Evolutionary conservation across 441 rosid genomes (phyloP).

Genomic region (Hura crepitans): DNA sequence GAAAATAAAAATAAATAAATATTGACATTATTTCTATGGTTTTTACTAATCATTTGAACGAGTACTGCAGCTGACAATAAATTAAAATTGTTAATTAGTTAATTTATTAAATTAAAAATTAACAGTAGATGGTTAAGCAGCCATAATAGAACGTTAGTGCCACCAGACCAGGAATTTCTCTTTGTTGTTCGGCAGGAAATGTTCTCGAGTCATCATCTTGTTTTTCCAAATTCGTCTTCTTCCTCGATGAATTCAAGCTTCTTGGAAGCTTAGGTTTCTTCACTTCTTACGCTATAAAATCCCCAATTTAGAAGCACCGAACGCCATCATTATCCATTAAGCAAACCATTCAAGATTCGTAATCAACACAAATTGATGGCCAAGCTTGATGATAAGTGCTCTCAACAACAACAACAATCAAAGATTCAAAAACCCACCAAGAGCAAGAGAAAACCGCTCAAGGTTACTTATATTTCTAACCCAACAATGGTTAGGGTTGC

Average conservation of each 20-base stretch:
- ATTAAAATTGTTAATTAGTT: too few relatives aligned
- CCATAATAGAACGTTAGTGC: slow-evolving; percentile 10
- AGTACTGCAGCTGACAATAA: too few relatives aligned
- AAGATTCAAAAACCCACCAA: slow-evolving; percentile 13
- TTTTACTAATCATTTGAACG: too few relatives aligned
- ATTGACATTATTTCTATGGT: too few relatives aligned
- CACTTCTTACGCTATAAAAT: not conserved
- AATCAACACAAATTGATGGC: slow-evolving; percentile 27
- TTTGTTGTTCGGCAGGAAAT: not conserved
- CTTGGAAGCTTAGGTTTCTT: slow-evolving; percentile 18
- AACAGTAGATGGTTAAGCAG: not conserved
- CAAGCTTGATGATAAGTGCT: slow-evolving; percentile 16
- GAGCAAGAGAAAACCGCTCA: slow-evolving; percentile 30
- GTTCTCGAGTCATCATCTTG: not conserved
- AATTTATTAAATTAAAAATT: too few relatives aligned
- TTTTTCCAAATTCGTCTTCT: slow-evolving; percentile 9
- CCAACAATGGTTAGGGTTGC: slow-evolving; percentile 40
- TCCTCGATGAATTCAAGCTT: not conserved
- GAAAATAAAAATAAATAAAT: too few relatives aligned
- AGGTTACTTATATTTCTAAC: slow-evolving; percentile 42
- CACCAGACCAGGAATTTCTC: not conserved
- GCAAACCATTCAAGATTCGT: not conserved
- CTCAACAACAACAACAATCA: not conserved
- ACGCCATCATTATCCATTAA: not conserved
- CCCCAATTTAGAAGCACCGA: too few relatives aligned